A percentile compares a stretch with the other conserved stretches of the same genome.
These are phyloP conservation scores for Talaromyces funiculosus DNA, from an alignment of 2,329 filamentous ascomycete genomes.

Conservation along the genomic window DNA sequence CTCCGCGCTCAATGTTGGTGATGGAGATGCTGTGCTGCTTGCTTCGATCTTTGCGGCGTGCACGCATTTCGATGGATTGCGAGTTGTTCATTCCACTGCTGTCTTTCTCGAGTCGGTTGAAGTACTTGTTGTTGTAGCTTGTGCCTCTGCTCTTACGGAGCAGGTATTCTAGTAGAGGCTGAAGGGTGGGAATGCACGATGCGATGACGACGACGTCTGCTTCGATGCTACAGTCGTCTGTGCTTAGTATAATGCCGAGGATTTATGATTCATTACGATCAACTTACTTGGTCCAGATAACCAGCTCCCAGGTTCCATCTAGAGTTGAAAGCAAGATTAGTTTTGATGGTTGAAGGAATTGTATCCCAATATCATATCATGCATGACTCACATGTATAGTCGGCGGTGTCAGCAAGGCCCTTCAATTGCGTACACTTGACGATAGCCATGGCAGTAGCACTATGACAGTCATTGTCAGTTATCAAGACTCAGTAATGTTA, in stretches of 20 bases:
- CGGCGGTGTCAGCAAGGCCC: slow-evolving; percentile 21
- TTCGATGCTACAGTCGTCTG: slow-evolving; percentile 22
- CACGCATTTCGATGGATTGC: slow-evolving; percentile 9
- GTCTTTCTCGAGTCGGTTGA: slow-evolving; percentile 13
- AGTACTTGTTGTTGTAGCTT: slow-evolving; percentile 11
- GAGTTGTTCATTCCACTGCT: slow-evolving; percentile 5
- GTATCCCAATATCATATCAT: neutral
- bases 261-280: neutral
- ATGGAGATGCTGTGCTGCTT: slow-evolving; percentile 6
- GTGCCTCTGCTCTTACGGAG: slow-evolving; percentile 7
- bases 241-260: neutral
- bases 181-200: slow-evolving; percentile 31
- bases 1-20: slow-evolving; percentile 9
- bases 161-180: slow-evolving; percentile 26
- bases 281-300: slow-evolving; percentile 43
- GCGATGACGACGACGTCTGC: slow-evolving; percentile 29
- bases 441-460: slow-evolving; percentile 25
- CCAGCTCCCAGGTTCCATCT: slow-evolving; percentile 36
- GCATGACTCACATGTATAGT: slow-evolving; percentile 31
- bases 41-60: slow-evolving; percentile 1
- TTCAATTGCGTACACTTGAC: slow-evolving; percentile 27
- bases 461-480: slow-evolving; percentile 15
- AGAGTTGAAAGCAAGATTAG: slow-evolving; percentile 13
- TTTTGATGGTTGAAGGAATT: neutral
- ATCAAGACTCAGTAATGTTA: neutral